phyloP scores from a whole-genome alignment of 176 grass and related monocot species.

The Microstegium vimineum region DNA sequence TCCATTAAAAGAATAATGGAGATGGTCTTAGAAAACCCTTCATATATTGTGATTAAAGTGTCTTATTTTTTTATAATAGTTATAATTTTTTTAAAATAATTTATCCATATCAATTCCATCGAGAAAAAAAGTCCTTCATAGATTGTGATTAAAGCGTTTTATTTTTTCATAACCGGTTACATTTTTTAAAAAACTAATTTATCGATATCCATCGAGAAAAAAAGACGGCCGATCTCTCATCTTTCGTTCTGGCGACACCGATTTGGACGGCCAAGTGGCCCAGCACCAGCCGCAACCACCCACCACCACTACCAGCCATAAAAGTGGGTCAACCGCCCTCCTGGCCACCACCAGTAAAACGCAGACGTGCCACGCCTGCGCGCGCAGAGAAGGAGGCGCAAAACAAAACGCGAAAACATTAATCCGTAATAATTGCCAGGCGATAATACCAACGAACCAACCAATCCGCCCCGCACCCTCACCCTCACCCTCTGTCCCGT shows the following conservation, averaged over 20 bases:
- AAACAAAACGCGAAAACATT: not conserved
- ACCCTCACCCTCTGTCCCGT: not conserved
- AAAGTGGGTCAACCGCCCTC: not conserved
- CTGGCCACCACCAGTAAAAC: not conserved
- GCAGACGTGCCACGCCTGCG: conserved; percentile 10
- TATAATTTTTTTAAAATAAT: too few relatives aligned
- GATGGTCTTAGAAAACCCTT: too few relatives aligned
- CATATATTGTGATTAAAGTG: too few relatives aligned
- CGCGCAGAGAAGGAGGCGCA: not conserved
- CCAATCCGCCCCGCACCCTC: not conserved
- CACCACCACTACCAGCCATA: not conserved
- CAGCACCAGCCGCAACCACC: not conserved
- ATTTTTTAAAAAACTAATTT: too few relatives aligned
- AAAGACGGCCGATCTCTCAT: not conserved
- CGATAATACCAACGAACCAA: not conserved
- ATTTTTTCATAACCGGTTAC: too few relatives aligned
- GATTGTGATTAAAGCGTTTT: too few relatives aligned
- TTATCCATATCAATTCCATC: too few relatives aligned
- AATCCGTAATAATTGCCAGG: conserved; percentile 9
- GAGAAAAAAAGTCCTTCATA: not conserved
- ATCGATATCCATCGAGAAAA: not conserved
- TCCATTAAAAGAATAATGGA: too few relatives aligned
- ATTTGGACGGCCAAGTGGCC: conserved; percentile 1
- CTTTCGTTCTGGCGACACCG: not conserved
- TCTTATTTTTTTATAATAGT: too few relatives aligned